Conservation (phyloP, 768 basidiomycete genomes). For the Leccinum subgranulosum region DNA sequence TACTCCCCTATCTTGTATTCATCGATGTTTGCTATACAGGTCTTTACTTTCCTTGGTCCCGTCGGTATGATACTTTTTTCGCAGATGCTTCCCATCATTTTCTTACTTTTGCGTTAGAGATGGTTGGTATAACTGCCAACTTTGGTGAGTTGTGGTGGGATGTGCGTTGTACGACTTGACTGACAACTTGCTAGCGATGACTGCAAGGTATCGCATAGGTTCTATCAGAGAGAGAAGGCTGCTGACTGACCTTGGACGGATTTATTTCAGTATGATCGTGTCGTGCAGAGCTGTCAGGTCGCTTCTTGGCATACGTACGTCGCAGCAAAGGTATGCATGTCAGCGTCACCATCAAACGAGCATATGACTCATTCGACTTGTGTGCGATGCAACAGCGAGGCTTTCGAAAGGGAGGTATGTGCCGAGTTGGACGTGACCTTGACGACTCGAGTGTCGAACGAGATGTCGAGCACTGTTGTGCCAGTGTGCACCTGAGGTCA, state of each 20-base stretch:
- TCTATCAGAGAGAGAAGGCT: background rate
- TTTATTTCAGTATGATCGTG: slow-evolving; percentile 14
- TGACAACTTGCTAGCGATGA: slow-evolving; percentile 11
- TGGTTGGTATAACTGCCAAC: slow-evolving; percentile 3
- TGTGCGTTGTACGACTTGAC: background rate
- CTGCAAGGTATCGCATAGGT: slow-evolving; percentile 12
- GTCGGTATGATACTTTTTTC: background rate
- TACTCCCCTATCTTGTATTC: background rate
- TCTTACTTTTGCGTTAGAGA: background rate
- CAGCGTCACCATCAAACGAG: background rate
- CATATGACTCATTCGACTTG: background rate
- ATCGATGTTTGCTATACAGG: background rate
- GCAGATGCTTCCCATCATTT: background rate
- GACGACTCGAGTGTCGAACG: background rate
- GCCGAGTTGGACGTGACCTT: background rate
- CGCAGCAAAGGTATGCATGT: background rate
- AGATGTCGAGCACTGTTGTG: background rate
- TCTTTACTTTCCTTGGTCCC: slow-evolving; percentile 8
- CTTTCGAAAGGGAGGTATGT: background rate
- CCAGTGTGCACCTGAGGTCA: background rate
- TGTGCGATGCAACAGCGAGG: background rate
- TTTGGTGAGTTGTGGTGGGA: slow-evolving; percentile 8
- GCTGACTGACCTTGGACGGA: background rate
- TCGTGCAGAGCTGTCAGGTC: slow-evolving; percentile 16
- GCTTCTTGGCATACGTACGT: slow-evolving; percentile 7